Percentiles rank a stretch among this genome's conserved stretches.
phyloP scores from a whole-genome alignment of 805 yeast species.

The Ogataea paraovalis region DNA sequence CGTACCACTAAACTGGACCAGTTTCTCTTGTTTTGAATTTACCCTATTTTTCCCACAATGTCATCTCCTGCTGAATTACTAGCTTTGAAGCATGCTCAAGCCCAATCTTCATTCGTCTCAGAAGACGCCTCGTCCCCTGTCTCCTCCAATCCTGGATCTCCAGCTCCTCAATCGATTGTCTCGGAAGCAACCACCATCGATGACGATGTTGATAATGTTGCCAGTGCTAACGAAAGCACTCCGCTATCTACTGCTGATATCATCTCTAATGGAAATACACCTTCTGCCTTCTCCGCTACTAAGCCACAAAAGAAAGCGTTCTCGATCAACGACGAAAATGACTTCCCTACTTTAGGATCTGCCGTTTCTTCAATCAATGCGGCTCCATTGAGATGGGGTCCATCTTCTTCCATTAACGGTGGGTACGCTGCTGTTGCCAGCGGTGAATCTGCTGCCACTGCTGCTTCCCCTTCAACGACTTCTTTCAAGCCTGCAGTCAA shows the following conservation, averaged over 20 bases:
- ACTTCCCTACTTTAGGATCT: constrained; percentile 65
- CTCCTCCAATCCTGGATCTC: constrained; percentile 14
- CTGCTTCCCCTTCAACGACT: constrained; percentile 11
- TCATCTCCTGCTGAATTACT: constrained; percentile 39
- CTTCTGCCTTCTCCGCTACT: no score
- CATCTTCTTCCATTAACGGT: constrained; percentile 18
- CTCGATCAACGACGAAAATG: constrained; percentile 44
- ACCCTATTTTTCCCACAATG: constrained; percentile 17
- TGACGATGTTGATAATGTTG: constrained; percentile 2
- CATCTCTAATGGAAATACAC: constrained; percentile 1
- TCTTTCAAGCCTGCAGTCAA: constrained; percentile 40
- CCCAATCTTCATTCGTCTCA: constrained; percentile 12
- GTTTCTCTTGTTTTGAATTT: neutral
- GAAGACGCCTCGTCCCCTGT: constrained; percentile 13
- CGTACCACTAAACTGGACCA: constrained; percentile 1
- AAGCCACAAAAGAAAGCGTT: constrained; percentile 25
- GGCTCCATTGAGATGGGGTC: constrained; percentile 40
- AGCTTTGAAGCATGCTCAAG: constrained; percentile 33
- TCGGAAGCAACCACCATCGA: constrained; percentile 14
- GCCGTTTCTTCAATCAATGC: constrained; percentile 34
- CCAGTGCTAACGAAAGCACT: no score
- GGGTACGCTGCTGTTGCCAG: neutral
- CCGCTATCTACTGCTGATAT: constrained; percentile 8
- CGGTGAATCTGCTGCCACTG: constrained; percentile 9
- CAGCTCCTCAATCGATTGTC: constrained; percentile 14